phyloP scores from a whole-genome alignment of 2,329 filamentous ascomycete species.

The Aspergillus ibericus region DNA sequence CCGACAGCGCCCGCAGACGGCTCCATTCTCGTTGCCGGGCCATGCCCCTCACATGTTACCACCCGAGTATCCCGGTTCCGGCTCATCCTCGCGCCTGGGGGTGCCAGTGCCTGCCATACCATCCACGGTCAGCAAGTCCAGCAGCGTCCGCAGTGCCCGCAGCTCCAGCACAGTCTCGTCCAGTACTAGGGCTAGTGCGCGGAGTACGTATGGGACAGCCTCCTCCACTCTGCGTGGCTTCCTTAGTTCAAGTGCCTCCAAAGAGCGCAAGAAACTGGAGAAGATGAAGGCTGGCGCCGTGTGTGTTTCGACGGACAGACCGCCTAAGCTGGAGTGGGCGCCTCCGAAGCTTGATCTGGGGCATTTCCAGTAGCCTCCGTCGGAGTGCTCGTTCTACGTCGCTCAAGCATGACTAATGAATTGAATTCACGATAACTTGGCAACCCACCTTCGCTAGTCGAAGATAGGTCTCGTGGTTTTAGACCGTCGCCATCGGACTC shows the following conservation, averaged over 20 bases:
- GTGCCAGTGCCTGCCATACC: conserved; percentile 35
- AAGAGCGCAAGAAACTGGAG: conserved; percentile 31
- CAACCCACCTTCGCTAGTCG: conserved; percentile 17
- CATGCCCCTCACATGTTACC: conserved; percentile 20
- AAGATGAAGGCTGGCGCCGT: conserved; percentile 27
- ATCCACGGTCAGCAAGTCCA: conserved; percentile 26
- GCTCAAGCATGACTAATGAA: conserved; percentile 9
- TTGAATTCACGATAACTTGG: conserved; percentile 5
- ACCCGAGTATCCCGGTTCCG: conserved; percentile 24
- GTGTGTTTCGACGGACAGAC: conserved; percentile 32
- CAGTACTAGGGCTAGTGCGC: conserved; percentile 35
- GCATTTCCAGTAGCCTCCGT: conserved; percentile 24
- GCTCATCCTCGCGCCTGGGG: conserved; percentile 27
- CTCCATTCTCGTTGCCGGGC: conserved; percentile 21
- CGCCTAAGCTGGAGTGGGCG: conserved; percentile 39
- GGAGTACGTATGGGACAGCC: conserved; percentile 36
- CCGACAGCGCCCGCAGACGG: conserved; percentile 27
- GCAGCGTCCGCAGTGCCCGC: conserved; percentile 38
- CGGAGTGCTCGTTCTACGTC: neutral
- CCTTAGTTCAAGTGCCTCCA: conserved; percentile 30
- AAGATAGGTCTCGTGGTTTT: neutral
- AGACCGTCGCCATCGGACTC: neutral
- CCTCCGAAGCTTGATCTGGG: conserved; percentile 38
- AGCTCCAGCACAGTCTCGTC: conserved; percentile 40
- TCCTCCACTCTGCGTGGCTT: conserved; percentile 40